Percentiles rank a stretch among this genome's conserved stretches.
Conservation (phyloP, 1,139 yeast species). For the Protomyces arabidopsidicola region DNA sequence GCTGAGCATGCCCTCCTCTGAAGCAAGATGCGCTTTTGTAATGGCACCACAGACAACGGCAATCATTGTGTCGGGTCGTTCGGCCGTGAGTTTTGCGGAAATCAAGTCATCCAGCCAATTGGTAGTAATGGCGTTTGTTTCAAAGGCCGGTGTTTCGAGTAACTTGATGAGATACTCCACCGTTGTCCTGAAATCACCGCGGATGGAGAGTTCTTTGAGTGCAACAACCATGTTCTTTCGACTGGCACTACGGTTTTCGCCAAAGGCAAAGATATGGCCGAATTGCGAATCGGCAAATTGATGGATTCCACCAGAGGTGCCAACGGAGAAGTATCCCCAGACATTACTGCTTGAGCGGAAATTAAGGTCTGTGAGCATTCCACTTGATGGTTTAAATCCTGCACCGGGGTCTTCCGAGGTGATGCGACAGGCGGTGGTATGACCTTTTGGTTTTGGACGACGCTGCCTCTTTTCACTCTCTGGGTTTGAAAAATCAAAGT, state of each 20-base stretch:
- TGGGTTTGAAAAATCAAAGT: constrained; percentile 77
- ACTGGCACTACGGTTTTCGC: constrained; percentile 95
- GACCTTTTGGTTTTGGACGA: constrained; percentile 93
- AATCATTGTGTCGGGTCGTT: constrained; percentile 83
- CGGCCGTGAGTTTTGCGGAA: constrained; percentile 87
- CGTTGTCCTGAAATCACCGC: constrained; percentile 98
- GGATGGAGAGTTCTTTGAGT: constrained; percentile 85
- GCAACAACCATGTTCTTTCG: constrained; percentile 99
- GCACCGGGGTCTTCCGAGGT: constrained; percentile 99
- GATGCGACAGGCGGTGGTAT: constrained; percentile 97
- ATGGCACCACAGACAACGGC: constrained; percentile 98
- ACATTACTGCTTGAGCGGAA: constrained; percentile 95
- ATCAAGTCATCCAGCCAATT: constrained; percentile 98
- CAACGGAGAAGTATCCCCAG: constrained; percentile 98
- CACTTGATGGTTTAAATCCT: constrained; percentile 98
- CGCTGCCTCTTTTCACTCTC: constrained; percentile 73
- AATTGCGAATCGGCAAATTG: constrained; percentile 97
- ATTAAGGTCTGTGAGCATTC: constrained; percentile 90
- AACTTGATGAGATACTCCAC: constrained; percentile 93
- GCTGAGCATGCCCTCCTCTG: constrained; percentile 65
- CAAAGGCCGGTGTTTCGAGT: constrained; percentile 93
- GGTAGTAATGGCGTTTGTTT: constrained; percentile 91
- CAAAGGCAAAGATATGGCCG: constrained; percentile 97
- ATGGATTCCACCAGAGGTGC: constrained; percentile 94
- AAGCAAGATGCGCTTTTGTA: constrained; percentile 79